Conservation (phyloP, 2,329 filamentous ascomycete species). For the Endoconidiophora polonica region DNA sequence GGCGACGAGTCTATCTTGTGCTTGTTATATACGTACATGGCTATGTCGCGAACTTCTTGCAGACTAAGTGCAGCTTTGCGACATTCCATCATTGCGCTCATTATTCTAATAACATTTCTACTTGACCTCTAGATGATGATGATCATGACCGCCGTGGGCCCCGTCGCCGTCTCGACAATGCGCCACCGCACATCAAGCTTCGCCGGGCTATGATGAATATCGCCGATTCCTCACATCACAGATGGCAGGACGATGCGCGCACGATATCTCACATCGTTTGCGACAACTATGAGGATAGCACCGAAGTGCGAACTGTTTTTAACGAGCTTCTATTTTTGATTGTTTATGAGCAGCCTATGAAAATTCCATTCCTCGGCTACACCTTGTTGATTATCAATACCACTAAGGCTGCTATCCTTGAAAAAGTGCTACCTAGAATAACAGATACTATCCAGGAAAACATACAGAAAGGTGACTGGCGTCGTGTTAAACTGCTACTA, state of each 20-base stretch:
- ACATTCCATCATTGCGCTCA: neutral
- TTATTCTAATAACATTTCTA: neutral
- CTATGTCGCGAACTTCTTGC: neutral
- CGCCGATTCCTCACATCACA: constrained; percentile 64
- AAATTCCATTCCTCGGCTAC: constrained; percentile 86
- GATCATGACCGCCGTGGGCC: constrained; percentile 63
- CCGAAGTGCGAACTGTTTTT: constrained; percentile 54
- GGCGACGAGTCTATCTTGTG: too few species aligned
- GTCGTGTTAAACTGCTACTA: constrained; percentile 75
- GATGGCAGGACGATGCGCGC: constrained; percentile 62
- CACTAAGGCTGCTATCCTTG: constrained; percentile 56
- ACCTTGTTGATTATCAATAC: constrained; percentile 67
- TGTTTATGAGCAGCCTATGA: constrained; percentile 80
- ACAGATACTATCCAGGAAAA: constrained; percentile 46
- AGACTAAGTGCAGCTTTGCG: neutral
- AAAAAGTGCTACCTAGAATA: constrained; percentile 50
- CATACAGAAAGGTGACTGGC: constrained; percentile 63
- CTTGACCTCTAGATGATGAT: constrained; percentile 28
- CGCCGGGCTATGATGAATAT: constrained; percentile 65
- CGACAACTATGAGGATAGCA: constrained; percentile 70
- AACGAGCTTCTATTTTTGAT: constrained; percentile 60
- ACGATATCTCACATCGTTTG: constrained; percentile 59
- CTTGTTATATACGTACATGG: too few species aligned
- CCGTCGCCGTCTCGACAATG: constrained; percentile 55
- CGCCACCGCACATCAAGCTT: constrained; percentile 51